Evolutionary conservation across 1,139 yeast genomes (phyloP).

Genomic region (Saccharomyces hybrid): DNA sequence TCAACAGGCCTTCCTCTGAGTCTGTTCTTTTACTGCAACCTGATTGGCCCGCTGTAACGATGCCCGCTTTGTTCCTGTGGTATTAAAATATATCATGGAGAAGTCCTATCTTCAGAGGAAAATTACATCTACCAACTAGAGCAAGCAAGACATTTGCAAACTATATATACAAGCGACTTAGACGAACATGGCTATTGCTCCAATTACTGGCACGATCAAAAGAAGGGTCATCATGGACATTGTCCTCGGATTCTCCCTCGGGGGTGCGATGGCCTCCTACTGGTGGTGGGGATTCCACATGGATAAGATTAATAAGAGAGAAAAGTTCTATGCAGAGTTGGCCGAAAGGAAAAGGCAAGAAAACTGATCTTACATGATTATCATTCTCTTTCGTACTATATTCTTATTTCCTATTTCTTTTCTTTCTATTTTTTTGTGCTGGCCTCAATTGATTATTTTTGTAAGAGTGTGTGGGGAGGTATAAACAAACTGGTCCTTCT

Average conservation of each 20-base stretch:
- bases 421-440: background rate
- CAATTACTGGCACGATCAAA: constrained; percentile 79
- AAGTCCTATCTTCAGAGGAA: background rate
- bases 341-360: constrained; percentile 61
- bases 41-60: background rate
- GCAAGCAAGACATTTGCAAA: background rate
- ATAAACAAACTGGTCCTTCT: background rate
- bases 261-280: constrained; percentile 46
- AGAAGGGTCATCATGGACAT: constrained; percentile 80
- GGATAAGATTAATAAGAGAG: constrained; percentile 66
- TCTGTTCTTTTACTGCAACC: background rate
- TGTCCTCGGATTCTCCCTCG: constrained; percentile 51
- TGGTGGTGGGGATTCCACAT: constrained; percentile 80
- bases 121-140: background rate
- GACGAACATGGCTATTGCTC: constrained; percentile 56
- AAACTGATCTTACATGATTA: constrained; percentile 6
- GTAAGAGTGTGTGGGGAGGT: background rate
- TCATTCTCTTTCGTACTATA: background rate
- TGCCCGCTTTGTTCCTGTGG: constrained; percentile 1
- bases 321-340: constrained; percentile 71
- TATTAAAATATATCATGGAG: background rate
- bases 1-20: background rate
- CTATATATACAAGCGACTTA: constrained; percentile 1
- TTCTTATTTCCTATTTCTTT: background rate
- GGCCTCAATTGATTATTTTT: constrained; percentile 3